These are phyloP conservation scores for Cardamine resedifolia DNA, from an alignment of 345 rosid genomes.

Conservation along the genomic window DNA sequence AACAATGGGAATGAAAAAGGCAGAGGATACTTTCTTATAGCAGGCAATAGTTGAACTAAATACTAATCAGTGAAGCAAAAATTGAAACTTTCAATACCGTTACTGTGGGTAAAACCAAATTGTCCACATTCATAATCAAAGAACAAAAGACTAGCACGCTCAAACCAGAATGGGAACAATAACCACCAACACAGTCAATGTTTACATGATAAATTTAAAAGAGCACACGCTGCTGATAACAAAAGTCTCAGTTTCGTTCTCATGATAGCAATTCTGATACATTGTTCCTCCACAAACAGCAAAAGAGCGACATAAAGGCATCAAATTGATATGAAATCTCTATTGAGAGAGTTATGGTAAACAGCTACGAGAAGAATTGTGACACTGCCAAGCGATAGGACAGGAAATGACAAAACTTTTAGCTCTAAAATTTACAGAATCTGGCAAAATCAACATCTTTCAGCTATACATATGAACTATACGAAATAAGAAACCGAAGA, in stretches of 20 bases:
- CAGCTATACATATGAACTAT: not conserved
- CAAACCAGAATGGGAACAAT: not conserved
- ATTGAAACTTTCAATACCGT: not conserved
- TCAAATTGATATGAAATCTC: not conserved
- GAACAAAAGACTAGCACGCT: not conserved
- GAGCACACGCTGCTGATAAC: not conserved
- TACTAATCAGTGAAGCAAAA: not conserved
- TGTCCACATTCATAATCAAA: not conserved
- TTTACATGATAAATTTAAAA: not conserved
- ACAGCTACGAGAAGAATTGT: too few species aligned
- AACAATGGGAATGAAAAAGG: not conserved
- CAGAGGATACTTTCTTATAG: not conserved
- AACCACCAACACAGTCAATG: not conserved
- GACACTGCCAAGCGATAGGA: too few species aligned
- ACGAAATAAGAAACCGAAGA: not conserved
- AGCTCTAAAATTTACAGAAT: constrained; percentile 1
- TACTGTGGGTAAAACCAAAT: not conserved
- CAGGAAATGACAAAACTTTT: too few species aligned
- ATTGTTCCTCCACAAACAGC: not conserved
- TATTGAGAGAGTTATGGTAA: too few species aligned
- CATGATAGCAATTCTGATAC: constrained; percentile 8
- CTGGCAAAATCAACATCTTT: not conserved
- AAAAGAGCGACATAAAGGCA: not conserved
- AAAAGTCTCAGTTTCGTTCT: not conserved
- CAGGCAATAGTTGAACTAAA: not conserved